These are phyloP conservation scores for Magnolia sinica DNA, from an alignment of 164 flowering plant genomes.

Conservation along the genomic window DNA sequence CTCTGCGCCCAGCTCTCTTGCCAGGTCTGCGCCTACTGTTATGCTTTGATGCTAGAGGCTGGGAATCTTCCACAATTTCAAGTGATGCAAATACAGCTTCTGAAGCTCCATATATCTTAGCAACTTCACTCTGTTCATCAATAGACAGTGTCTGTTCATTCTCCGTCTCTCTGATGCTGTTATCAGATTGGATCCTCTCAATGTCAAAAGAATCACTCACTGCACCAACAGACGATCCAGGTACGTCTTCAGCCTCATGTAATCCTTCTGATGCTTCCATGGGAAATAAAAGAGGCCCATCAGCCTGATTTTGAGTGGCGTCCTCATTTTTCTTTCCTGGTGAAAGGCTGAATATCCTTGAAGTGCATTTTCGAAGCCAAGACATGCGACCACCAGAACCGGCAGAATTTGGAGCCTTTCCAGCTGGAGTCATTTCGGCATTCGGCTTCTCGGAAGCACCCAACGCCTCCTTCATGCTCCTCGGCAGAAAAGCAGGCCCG, in stretches of 20 bases:
- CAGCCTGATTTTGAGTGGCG: slow-evolving; percentile 6
- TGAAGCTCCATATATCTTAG: slow-evolving; percentile 28
- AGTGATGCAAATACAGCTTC: slow-evolving; percentile 31
- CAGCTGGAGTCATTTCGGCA: slow-evolving; percentile 24
- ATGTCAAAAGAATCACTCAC: slow-evolving; percentile 30
- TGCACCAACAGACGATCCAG: slow-evolving; percentile 20
- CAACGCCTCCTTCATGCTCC: slow-evolving; percentile 27
- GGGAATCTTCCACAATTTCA: slow-evolving; percentile 7
- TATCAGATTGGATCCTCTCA: slow-evolving; percentile 23
- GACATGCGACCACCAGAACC: slow-evolving; percentile 38
- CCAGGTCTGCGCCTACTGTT: slow-evolving; percentile 26
- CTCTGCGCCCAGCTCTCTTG: slow-evolving; percentile 32
- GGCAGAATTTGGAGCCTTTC: slow-evolving; percentile 21
- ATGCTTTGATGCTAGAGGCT: neutral
- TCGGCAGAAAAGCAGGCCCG: slow-evolving; percentile 33
- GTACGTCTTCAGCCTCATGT: slow-evolving; percentile 13
- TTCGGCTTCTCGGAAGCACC: slow-evolving; percentile 9
- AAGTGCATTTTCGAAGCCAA: slow-evolving; percentile 65
- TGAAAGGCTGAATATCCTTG: slow-evolving; percentile 40
- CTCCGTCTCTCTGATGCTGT: slow-evolving; percentile 19
- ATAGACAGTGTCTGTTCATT: slow-evolving; percentile 23
- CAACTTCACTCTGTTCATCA: slow-evolving; percentile 37
- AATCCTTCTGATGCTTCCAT: slow-evolving; percentile 7
- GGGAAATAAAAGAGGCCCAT: neutral
- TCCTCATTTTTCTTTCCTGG: slow-evolving; percentile 18